Percentiles rank a stretch among this genome's conserved stretches.
Conservation (phyloP, 768 basidiomycete species). For the Cystobasidium onofrii region DNA sequence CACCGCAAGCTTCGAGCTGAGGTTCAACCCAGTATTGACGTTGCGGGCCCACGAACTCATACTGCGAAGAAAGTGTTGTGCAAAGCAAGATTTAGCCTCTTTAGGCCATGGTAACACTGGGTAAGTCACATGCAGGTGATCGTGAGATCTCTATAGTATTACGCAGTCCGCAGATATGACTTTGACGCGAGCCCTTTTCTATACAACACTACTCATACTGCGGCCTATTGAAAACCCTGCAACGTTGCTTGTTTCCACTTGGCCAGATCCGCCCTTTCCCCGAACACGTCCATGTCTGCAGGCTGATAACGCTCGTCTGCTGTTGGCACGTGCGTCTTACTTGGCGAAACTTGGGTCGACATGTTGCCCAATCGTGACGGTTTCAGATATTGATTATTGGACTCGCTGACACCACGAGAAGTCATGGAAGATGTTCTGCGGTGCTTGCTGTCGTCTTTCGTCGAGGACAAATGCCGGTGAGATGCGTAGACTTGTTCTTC, state of each 20-base stretch:
- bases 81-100: too few relatives aligned
- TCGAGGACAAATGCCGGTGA: not conserved
- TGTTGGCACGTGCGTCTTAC: slow-evolving; percentile 6
- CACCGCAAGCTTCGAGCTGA: slow-evolving; percentile 35
- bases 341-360: slow-evolving; percentile 23
- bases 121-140: too few relatives aligned
- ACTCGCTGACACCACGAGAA: not conserved
- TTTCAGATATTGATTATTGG: not conserved
- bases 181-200: too few relatives aligned
- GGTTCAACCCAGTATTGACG: slow-evolving; percentile 36
- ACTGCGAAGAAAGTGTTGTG: not conserved
- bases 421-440: not conserved
- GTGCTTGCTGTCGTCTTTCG: not conserved
- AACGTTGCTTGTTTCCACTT: not conserved
- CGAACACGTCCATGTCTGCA: not conserved
- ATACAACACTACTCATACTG: not conserved
- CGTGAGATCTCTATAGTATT: not conserved
- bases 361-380: not conserved
- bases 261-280: not conserved
- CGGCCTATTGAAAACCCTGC: not conserved
- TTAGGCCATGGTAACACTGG: too few relatives aligned
- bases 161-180: too few relatives aligned
- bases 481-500: not conserved
- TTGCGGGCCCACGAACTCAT: slow-evolving; percentile 35
- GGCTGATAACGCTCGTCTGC: not conserved